Base-by-base conservation (phyloP, 2,329 filamentous ascomycete genomes). In the Cladosporium sp. region DNA sequence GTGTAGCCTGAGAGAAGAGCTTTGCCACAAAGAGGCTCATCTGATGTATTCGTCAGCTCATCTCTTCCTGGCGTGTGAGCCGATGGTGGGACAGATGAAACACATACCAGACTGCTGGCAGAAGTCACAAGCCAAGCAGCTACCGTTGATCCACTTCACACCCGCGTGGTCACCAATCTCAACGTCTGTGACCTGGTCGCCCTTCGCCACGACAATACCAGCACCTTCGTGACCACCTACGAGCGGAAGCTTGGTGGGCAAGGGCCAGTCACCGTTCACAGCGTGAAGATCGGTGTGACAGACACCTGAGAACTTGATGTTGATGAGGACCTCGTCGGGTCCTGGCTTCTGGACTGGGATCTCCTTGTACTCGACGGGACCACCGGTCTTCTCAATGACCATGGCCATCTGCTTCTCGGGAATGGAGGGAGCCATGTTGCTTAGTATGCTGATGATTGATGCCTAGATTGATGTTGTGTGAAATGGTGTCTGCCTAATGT, bases 141-240 rank as follows among this genome's bases (percentile, higher is more conserved):
- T 87, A 62, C 90, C 89, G 75, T 96, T 94, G 70, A 97, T 80
- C 91, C 91, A 97, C 80, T 80, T 96, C 75, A 97, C 83, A 71
- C 93, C 93, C 61, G 86, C 93, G 68, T 91, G 79, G 70, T 96
- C 91, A 66, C 92, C 92, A 67, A 96, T 80, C 71, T 91, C 78
- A 61, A 96, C 77, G 66, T 94, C 90, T 3, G 81, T 77, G 63
- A 94, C 91, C 35, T 95, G 82, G 17, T 87, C 79, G 66, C 92
- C 92, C 62, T 82, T 83, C 52, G 89, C 86, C 34, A 97, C 91
- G 36, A 96, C 89, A 51, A 92, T 75, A 71, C 92, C 91, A 25
- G 90, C 91, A 68, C 91, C 84, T 72, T 86, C 83, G 72, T 86
- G 82, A 48, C 91, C 91, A 71, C 92, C 92, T 58, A 96, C 87